Conservation (phyloP, 495 filamentous ascomycete genomes). For the Trichoderma virens region DNA sequence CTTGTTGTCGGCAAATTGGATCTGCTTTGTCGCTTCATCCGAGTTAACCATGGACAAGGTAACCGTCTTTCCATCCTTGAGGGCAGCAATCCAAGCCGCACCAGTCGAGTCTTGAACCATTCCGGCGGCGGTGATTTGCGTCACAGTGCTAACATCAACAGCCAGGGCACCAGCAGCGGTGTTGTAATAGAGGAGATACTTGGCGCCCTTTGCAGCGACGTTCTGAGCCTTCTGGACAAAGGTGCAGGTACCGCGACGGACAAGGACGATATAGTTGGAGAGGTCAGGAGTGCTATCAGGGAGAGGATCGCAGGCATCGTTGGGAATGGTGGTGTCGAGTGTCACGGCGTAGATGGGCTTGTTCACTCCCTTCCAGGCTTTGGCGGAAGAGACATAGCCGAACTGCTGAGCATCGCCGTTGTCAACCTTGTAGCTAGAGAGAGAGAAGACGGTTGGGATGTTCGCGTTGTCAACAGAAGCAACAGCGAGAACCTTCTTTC, state of each 20-base stretch:
- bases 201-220: slow-evolving; percentile 43
- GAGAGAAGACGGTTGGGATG: slow-evolving; percentile 32
- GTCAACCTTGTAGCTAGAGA: slow-evolving; percentile 27
- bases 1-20: slow-evolving; percentile 29
- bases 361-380: slow-evolving; percentile 31
- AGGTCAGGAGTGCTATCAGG: slow-evolving; percentile 42
- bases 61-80: slow-evolving; percentile 31
- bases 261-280: slow-evolving; percentile 42
- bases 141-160: slow-evolving; percentile 14
- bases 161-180: slow-evolving; percentile 29
- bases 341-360: slow-evolving; percentile 40
- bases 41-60: slow-evolving; percentile 35
- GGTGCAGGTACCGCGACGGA: slow-evolving; percentile 46
- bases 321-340: slow-evolving; percentile 38
- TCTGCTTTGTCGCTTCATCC: slow-evolving; percentile 28
- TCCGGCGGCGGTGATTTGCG: slow-evolving; percentile 25
- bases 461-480: slow-evolving; percentile 45
- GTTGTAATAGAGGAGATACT: slow-evolving; percentile 50
- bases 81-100: slow-evolving; percentile 31
- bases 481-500: slow-evolving; percentile 41
- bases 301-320: slow-evolving; percentile 38
- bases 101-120: slow-evolving; percentile 41
- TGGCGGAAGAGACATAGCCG: slow-evolving; percentile 24
- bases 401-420: slow-evolving; percentile 21
- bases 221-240: slow-evolving; percentile 42